Base-by-base conservation (phyloP, 352 stramenopile species). In the Lagenidium giganteum region DNA sequence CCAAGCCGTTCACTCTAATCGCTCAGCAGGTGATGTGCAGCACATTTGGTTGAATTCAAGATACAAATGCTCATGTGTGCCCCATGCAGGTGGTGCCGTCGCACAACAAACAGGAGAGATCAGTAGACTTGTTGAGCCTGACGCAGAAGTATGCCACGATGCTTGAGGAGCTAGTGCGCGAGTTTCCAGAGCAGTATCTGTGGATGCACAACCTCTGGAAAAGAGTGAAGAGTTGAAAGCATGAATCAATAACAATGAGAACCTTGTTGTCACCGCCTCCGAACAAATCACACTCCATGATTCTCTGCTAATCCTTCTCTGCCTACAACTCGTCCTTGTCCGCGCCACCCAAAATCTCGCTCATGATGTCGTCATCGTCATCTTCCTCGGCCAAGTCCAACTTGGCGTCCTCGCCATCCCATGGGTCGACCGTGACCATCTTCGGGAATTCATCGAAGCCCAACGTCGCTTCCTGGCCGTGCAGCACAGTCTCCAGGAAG, bases 321-420 rank as follows among this genome's bases (percentile, higher is more conserved):
- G 0, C 42, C 54, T 83, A 95, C 47, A 93, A 64, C 37, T 95
- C 84, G 25, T 94, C 82, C 58, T 88, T 94, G 48, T 70, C 57
- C 13, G 47, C 63, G 8, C 51, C 57, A 23, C 70, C 71, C 8
- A 94, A 54, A 17, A 92, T 92, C 46, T 96, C 86, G 51, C 67
- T 87, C 53, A 96, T 56, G 42, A 96, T 93, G 42, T 92, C 82
- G 39, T 89, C 80, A 14, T 90, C 79, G 40, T 93, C 79, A 22
- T 90, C 78, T 23, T 91, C 78, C 37, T 86, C 83, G 14, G 89
- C 61, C 33, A 73, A 55, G 24, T 91, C 78, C 8, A 78, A 43
- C 52, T 86, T 61, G 26, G 74, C 78, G 40, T 95, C 84, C 54
- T 95, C 56, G 31, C 83, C 83, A 45, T 95, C 73, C 86, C 84